These are phyloP conservation scores for Erodium texanum DNA, from an alignment of 441 rosid species.

Conservation along the genomic window DNA sequence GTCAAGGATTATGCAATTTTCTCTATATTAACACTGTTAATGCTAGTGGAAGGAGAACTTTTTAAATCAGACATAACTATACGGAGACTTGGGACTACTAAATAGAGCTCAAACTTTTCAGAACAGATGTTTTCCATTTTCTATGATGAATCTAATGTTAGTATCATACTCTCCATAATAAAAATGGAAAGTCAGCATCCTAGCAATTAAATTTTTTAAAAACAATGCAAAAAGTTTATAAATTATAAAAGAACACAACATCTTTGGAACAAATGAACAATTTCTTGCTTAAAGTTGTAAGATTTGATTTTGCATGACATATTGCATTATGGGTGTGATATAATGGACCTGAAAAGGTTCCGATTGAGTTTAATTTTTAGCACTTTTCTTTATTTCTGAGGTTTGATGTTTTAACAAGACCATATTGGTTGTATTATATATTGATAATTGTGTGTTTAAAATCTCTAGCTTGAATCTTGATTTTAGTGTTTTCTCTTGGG, in stretches of 20 bases:
- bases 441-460: not conserved
- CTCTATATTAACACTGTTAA: not conserved
- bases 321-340: no score
- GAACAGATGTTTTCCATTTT: not conserved
- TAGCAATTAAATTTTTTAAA: not conserved
- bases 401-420: not conserved
- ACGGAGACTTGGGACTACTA: not conserved
- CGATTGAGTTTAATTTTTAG: no score
- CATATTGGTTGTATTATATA: not conserved
- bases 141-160: not conserved
- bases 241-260: no score
- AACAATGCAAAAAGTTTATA: no score
- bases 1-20: not conserved
- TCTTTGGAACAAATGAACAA: no score
- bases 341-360: no score
- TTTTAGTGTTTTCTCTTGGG: not conserved
- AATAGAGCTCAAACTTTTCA: not conserved
- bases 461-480: not conserved
- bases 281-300: no score
- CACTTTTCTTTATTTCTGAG: no score
- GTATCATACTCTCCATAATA: not conserved
- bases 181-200: not conserved
- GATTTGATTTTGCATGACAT: no score
- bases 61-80: not conserved
- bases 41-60: not conserved